A percentile compares a stretch with the other conserved stretches of the same genome.
These are phyloP conservation scores for Silene conica DNA, from an alignment of 148 eudicot species.

Conservation along the genomic window DNA sequence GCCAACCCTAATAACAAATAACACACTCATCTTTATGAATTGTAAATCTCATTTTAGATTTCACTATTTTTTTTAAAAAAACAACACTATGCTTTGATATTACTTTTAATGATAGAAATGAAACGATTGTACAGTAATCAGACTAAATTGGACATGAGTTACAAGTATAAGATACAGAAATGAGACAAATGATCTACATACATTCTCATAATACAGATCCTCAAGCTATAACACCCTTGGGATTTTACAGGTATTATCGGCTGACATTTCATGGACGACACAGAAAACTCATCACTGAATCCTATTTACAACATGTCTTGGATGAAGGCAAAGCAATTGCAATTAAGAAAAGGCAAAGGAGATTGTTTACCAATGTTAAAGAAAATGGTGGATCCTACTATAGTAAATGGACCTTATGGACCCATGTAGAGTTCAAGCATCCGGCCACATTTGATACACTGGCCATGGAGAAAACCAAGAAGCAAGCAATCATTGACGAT, in stretches of 20 bases:
- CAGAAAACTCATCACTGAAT: not conserved
- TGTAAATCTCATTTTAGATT: too few relatives aligned
- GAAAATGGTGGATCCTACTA: not conserved
- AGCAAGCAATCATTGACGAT: not conserved
- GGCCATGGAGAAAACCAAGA: not conserved
- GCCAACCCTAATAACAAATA: too few relatives aligned
- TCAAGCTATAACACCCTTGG: too few relatives aligned
- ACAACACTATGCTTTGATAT: too few relatives aligned
- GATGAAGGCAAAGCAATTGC: not conserved
- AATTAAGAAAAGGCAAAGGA: not conserved
- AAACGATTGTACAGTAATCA: too few relatives aligned
- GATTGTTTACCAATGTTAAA: not conserved
- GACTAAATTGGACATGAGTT: not conserved
- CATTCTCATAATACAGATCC: too few relatives aligned
- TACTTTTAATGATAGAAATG: too few relatives aligned
- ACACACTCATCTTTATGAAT: too few relatives aligned
- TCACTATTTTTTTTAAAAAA: too few relatives aligned
- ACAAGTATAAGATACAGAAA: not conserved
- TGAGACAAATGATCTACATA: not conserved
- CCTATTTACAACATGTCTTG: not conserved
- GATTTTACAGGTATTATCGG: not conserved
- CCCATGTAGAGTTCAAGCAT: not conserved
- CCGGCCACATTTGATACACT: not conserved
- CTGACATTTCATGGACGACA: not conserved
- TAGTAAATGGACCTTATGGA: not conserved